A percentile compares a stretch with the other conserved stretches of the same genome.
Evolutionary conservation across 805 yeast genomes (phyloP).

Genomic region (Candida lessepsii): DNA sequence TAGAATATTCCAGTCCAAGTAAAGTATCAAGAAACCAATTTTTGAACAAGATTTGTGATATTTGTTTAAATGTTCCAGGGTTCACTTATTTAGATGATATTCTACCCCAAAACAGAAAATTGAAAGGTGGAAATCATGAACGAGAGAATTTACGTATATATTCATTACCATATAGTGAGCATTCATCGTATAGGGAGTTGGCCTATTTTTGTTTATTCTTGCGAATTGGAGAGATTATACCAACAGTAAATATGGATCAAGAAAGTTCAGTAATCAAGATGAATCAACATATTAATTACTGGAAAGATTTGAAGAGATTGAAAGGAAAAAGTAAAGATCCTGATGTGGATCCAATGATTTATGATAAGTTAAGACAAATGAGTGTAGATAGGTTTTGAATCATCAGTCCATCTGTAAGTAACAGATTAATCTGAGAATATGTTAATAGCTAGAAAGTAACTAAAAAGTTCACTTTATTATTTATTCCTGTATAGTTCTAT

Average conservation of each 20-base stretch:
- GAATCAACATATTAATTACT: slow-evolving; percentile 30
- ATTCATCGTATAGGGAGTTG: slow-evolving; percentile 83
- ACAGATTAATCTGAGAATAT: too few species aligned
- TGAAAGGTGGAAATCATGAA: slow-evolving; percentile 20
- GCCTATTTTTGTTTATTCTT: slow-evolving; percentile 59
- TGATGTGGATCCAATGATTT: slow-evolving; percentile 12
- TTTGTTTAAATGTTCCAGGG: slow-evolving; percentile 12
- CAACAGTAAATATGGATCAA: slow-evolving; percentile 65
- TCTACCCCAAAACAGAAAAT: slow-evolving; percentile 26
- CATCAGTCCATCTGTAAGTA: too few species aligned
- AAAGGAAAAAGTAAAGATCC: slow-evolving; percentile 11
- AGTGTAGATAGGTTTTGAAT: slow-evolving; percentile 7
- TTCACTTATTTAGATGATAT: slow-evolving; percentile 22
- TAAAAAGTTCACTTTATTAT: neutral
- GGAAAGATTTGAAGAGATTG: slow-evolving; percentile 25
- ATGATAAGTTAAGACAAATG: slow-evolving; percentile 10
- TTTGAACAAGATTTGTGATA: slow-evolving; percentile 12
- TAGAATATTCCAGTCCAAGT: slow-evolving; percentile 10
- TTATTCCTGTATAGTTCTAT: neutral
- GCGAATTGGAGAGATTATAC: slow-evolving; percentile 55
- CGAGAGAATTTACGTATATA: slow-evolving; percentile 42
- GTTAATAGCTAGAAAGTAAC: too few species aligned
- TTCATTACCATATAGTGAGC: slow-evolving; percentile 87
- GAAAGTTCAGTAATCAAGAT: slow-evolving; percentile 25
- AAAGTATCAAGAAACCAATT: slow-evolving; percentile 10